A percentile compares a stretch with the other conserved stretches of the same genome.
These are phyloP conservation scores for Colletotrichum lindemuthianum DNA, from an alignment of 2,329 filamentous ascomycete genomes.

Conservation along the genomic window DNA sequence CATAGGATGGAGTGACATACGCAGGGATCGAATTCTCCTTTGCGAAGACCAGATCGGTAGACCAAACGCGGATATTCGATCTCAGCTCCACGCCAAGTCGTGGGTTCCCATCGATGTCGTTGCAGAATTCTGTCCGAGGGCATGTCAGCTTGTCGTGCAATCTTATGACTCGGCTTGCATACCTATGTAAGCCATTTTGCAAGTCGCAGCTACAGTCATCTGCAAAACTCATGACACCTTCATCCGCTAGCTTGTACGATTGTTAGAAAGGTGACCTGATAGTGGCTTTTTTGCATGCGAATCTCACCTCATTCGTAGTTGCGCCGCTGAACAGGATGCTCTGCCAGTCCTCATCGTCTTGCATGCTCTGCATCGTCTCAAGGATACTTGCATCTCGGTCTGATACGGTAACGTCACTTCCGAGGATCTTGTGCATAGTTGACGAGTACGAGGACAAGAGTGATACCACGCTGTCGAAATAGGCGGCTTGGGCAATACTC, in stretches of 20 bases:
- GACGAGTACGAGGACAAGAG: slow-evolving; percentile 38
- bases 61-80: slow-evolving; percentile 16
- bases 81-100: background rate
- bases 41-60: slow-evolving; percentile 39
- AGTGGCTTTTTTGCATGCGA: too few relatives aligned
- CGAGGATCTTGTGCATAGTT: slow-evolving; percentile 24
- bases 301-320: slow-evolving; percentile 45
- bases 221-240: slow-evolving; percentile 39
- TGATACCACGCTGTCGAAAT: slow-evolving; percentile 34
- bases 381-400: background rate
- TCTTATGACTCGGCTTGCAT: background rate
- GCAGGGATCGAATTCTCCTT: slow-evolving; percentile 40
- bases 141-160: background rate
- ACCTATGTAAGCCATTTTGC: slow-evolving; percentile 40
- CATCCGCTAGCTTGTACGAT: slow-evolving; percentile 38
- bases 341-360: slow-evolving; percentile 46
- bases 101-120: slow-evolving; percentile 20
- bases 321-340: slow-evolving; percentile 41
- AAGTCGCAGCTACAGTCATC: slow-evolving; percentile 27
- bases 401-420: slow-evolving; percentile 7
- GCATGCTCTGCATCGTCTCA: slow-evolving; percentile 24
- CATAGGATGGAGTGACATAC: slow-evolving; percentile 33
- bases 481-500: background rate
- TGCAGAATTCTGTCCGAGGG: slow-evolving; percentile 22
- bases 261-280: background rate